Conservation (phyloP, 345 rosid genomes). For the Eucalyptus urophylla region DNA sequence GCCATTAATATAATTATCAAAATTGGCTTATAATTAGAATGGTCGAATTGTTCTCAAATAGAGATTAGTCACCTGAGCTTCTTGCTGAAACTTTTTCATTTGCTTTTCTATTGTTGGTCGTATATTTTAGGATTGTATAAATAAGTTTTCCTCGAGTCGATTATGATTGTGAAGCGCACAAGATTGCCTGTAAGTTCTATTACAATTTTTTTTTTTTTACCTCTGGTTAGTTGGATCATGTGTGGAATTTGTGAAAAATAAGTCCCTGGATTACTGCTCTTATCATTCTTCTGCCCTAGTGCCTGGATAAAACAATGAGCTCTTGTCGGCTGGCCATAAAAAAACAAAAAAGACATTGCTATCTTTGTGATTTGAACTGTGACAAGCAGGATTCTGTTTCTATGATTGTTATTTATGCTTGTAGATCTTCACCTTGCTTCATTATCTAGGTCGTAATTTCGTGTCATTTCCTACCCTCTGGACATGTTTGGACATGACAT, state of each 20-base stretch:
- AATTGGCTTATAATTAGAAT: too few species aligned
- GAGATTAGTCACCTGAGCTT: too few species aligned
- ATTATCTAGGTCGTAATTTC: not conserved
- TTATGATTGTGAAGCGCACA: not conserved
- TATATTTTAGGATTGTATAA: too few species aligned
- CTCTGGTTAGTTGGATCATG: not conserved
- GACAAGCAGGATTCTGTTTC: not conserved
- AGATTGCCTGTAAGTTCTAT: not conserved
- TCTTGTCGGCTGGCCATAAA: not conserved
- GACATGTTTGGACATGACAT: not conserved
- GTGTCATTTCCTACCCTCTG: not conserved
- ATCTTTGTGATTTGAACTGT: not conserved
- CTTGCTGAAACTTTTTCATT: too few species aligned
- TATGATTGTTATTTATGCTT: not conserved
- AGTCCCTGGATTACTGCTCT: not conserved
- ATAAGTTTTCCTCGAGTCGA: too few species aligned
- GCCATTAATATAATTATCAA: too few species aligned
- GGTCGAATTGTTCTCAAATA: too few species aligned
- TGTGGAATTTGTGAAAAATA: not conserved
- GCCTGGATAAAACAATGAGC: not conserved
- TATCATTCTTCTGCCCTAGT: not conserved
- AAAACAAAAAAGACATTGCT: not conserved
- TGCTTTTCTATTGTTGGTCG: too few species aligned
- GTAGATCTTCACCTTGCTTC: not conserved
- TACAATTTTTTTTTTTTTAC: not conserved